Evolutionary conservation across 306 rosid species (phyloP).

Genomic region (Begonia masoniana): DNA sequence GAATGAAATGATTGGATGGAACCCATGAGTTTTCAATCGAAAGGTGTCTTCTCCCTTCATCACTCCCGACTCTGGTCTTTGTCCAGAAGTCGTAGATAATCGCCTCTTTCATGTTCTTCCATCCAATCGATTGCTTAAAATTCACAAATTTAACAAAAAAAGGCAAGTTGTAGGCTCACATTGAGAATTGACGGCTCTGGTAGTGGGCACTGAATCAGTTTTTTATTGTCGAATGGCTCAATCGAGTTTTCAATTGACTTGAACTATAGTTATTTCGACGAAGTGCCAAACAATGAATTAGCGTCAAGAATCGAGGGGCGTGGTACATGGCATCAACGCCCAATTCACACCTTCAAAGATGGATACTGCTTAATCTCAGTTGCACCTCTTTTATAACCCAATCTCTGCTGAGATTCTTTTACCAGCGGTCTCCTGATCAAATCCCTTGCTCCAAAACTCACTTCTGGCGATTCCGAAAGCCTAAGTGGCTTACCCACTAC

Average conservation of each 20-base stretch:
- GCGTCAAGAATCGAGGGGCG: too few species aligned
- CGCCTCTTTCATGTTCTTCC: conserved; percentile 86
- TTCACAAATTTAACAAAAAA: too few species aligned
- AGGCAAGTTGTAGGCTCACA: too few species aligned
- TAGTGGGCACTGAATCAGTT: too few species aligned
- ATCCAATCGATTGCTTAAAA: conserved; percentile 36
- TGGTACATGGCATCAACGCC: conserved; percentile 1
- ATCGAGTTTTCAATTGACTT: too few species aligned
- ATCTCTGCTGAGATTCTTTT: conserved; percentile 82
- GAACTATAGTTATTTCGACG: too few species aligned
- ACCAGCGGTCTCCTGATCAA: conserved; percentile 86
- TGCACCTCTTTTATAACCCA: conserved; percentile 87
- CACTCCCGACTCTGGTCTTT: conserved; percentile 60
- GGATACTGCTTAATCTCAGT: conserved; percentile 92
- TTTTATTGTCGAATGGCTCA: too few species aligned
- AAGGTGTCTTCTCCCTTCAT: conserved; percentile 62
- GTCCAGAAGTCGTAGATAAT: not conserved
- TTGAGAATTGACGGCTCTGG: too few species aligned
- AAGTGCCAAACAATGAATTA: too few species aligned
- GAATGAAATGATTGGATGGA: conserved; percentile 43
- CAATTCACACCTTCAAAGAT: conserved; percentile 96
- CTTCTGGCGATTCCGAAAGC: conserved; percentile 29
- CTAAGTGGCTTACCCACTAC: conserved; percentile 34
- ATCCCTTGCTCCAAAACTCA: conserved; percentile 87
- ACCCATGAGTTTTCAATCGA: conserved; percentile 37